Percentiles rank a stretch among this genome's conserved stretches.
Conservation (phyloP, 805 yeast species). For the Isabelozyma rhagii region DNA sequence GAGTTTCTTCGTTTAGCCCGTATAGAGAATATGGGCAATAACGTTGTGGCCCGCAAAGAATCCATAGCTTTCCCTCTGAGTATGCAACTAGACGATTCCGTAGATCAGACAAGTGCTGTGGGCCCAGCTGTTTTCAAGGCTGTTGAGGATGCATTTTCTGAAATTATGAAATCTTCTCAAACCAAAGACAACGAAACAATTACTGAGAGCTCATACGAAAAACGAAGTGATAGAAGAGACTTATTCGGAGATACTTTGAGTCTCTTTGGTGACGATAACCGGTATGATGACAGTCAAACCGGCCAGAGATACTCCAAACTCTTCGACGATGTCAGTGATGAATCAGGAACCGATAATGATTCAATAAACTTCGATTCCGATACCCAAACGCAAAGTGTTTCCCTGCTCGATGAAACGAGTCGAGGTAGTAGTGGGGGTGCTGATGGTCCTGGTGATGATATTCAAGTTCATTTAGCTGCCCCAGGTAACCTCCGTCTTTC, state of each 20-base stretch:
- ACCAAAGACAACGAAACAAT: neutral
- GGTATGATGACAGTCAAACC: neutral
- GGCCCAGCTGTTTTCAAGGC: slow-evolving; percentile 52
- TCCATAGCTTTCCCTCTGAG: neutral
- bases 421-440: too few species aligned
- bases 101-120: slow-evolving; percentile 23
- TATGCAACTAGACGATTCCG: neutral
- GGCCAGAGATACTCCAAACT: slow-evolving; percentile 22
- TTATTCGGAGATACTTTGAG: slow-evolving; percentile 24
- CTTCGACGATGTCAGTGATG: slow-evolving; percentile 36
- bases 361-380: slow-evolving; percentile 24
- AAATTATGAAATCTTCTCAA: slow-evolving; percentile 43
- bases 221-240: slow-evolving; percentile 6
- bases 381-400: slow-evolving; percentile 10
- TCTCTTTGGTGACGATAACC: slow-evolving; percentile 26
- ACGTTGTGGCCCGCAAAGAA: neutral
- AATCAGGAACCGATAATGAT: slow-evolving; percentile 30
- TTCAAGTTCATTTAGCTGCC: slow-evolving; percentile 52
- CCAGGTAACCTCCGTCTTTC: slow-evolving; percentile 67
- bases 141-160: slow-evolving; percentile 64
- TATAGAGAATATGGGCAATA: neutral
- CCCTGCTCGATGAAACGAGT: slow-evolving; percentile 8
- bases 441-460: slow-evolving; percentile 6
- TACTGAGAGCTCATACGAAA: neutral
- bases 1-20: slow-evolving; percentile 26